phyloP scores from a whole-genome alignment of 2,329 filamentous ascomycete species.

The Apiospora marii region DNA sequence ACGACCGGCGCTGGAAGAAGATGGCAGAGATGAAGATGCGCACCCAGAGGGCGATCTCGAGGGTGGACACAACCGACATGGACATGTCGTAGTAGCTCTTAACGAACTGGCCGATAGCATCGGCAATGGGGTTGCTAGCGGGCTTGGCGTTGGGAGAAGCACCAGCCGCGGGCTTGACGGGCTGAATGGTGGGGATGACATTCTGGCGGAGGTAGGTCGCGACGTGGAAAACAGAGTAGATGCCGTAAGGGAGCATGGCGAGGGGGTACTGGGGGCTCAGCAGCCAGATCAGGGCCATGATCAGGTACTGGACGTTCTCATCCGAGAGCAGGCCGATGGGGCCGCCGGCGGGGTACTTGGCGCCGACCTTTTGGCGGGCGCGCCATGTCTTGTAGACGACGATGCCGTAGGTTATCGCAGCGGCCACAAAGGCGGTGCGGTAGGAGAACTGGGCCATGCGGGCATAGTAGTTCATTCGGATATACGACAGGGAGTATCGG shows the following conservation, averaged over 20 bases:
- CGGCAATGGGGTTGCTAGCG: conserved; percentile 69
- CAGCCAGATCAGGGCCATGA: conserved; percentile 95
- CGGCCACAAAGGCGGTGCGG: conserved; percentile 87
- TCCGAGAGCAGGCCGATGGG: conserved; percentile 76
- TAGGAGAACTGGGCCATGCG: conserved; percentile 83
- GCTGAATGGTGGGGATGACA: conserved; percentile 85
- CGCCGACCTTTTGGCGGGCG: conserved; percentile 79
- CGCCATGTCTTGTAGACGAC: conserved; percentile 98
- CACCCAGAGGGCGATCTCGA: conserved; percentile 89
- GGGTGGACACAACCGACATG: conserved; percentile 89
- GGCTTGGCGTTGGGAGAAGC: conserved; percentile 65
- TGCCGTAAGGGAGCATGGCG: conserved; percentile 90
- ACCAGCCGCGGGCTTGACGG: conserved; percentile 65
- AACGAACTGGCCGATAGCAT: conserved; percentile 89
- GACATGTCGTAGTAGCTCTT: conserved; percentile 97
- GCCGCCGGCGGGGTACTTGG: conserved; percentile 64
- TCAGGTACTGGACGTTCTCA: conserved; percentile 98
- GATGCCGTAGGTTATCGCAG: conserved; percentile 93
- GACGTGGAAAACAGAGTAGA: conserved; percentile 99
- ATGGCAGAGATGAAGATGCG: conserved; percentile 83
- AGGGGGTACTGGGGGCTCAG: conserved; percentile 88
- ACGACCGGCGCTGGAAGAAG: conserved; percentile 88
- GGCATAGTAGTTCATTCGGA: conserved; percentile 87
- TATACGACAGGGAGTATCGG: conserved; percentile 85
- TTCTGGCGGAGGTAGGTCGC: conserved; percentile 95